These are phyloP conservation scores for Immersiporthe knoxdaviesiana DNA, from an alignment of 2,329 filamentous ascomycete genomes.

Conservation along the genomic window DNA sequence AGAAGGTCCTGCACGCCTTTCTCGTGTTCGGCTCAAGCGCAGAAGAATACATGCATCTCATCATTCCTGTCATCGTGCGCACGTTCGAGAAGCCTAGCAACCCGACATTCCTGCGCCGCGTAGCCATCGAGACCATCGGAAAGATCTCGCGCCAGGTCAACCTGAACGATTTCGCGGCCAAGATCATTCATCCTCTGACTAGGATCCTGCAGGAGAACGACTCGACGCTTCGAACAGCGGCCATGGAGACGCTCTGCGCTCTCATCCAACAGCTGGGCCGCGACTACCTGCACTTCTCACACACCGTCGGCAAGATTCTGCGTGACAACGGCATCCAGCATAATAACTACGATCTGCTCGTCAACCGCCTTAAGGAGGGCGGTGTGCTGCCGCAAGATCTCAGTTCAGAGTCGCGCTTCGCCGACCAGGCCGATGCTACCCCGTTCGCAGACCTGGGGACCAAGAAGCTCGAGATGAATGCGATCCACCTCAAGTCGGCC, in stretches of 20 bases:
- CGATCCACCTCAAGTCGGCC: slow-evolving; percentile 93
- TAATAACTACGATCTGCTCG: slow-evolving; percentile 87
- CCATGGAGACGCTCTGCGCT: slow-evolving; percentile 91
- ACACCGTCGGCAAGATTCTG: slow-evolving; percentile 87
- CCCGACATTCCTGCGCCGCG: slow-evolving; percentile 77
- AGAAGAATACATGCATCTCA: slow-evolving; percentile 99
- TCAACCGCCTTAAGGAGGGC: slow-evolving; percentile 91
- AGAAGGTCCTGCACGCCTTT: slow-evolving; percentile 92
- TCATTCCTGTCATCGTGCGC: slow-evolving; percentile 91
- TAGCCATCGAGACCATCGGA: slow-evolving; percentile 91
- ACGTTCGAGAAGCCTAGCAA: slow-evolving; percentile 91
- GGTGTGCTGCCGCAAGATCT: slow-evolving; percentile 95
- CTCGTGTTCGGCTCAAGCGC: slow-evolving; percentile 93
- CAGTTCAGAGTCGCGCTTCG: slow-evolving; percentile 81
- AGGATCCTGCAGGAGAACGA: slow-evolving; percentile 78
- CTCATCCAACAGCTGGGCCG: slow-evolving; percentile 94
- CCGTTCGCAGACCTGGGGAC: slow-evolving; percentile 81
- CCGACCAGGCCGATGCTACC: slow-evolving; percentile 77
- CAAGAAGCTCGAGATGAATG: slow-evolving; percentile 96
- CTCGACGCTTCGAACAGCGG: slow-evolving; percentile 73
- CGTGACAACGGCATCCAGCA: slow-evolving; percentile 81
- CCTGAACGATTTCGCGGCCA: slow-evolving; percentile 92
- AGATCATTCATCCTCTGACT: slow-evolving; percentile 92
- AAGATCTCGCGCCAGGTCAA: slow-evolving; percentile 96
- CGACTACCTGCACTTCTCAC: slow-evolving; percentile 93